These are phyloP conservation scores for Aurantiochytrium sp. DNA, from an alignment of 108 stramenopile genomes.

Conservation along the genomic window DNA sequence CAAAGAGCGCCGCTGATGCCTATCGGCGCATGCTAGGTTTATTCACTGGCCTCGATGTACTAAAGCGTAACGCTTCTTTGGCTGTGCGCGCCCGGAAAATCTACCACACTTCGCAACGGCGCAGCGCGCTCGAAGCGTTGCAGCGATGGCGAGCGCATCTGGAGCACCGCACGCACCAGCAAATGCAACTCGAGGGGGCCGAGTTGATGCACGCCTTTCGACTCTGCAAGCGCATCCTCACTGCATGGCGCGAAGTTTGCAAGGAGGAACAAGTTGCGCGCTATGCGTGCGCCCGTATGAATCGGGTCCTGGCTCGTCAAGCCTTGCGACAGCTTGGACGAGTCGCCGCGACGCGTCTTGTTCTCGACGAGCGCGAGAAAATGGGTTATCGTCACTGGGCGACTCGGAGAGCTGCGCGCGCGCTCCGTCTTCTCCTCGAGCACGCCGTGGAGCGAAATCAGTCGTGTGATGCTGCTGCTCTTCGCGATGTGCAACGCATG, in stretches of 20 bases:
- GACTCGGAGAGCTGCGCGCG: neutral
- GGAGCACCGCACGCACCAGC: neutral
- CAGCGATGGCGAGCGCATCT: neutral
- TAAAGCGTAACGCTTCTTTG: neutral
- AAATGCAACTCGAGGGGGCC: neutral
- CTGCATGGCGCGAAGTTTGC: neutral
- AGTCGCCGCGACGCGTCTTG: neutral
- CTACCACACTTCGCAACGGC: neutral
- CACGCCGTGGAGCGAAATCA: neutral
- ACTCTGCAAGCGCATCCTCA: neutral
- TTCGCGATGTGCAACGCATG: neutral
- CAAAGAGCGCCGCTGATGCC: neutral
- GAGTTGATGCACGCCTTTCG: neutral
- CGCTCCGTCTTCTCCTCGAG: neutral
- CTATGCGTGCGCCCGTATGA: neutral
- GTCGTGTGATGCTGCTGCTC: neutral
- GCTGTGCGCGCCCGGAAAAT: neutral
- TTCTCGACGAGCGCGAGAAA: neutral
- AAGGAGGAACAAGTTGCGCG: neutral
- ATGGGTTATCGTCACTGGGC: neutral
- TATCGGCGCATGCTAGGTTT: neutral
- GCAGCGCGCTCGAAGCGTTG: neutral
- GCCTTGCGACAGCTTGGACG: neutral
- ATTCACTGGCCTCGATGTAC: neutral
- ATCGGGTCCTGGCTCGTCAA: neutral